Percentiles rank a stretch among this genome's conserved stretches.
Conservation (phyloP, 257 asterid species). For the Nicotiana obtusifolia region DNA sequence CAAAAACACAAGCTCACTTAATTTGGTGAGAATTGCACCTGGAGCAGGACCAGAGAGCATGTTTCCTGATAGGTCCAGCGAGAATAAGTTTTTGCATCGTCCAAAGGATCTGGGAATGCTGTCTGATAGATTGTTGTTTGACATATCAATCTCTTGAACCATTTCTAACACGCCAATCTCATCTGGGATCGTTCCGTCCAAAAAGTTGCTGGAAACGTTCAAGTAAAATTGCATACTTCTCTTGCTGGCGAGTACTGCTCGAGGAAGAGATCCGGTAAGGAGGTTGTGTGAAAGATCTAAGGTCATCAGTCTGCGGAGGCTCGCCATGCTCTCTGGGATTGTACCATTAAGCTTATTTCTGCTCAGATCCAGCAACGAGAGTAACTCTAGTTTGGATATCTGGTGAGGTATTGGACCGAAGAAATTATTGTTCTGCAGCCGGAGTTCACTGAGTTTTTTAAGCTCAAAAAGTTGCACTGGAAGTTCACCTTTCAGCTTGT, state of each 20-base stretch:
- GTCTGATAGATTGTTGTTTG: conserved; percentile 58
- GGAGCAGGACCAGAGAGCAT: conserved; percentile 41
- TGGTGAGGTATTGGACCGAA: conserved; percentile 50
- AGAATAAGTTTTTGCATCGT: conserved; percentile 51
- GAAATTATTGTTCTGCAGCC: conserved; percentile 41
- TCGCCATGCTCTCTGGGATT: conserved; percentile 40
- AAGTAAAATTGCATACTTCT: conserved; percentile 57
- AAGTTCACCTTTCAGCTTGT: conserved; percentile 47
- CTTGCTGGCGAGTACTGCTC: conserved; percentile 40
- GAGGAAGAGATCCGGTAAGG: conserved; percentile 46
- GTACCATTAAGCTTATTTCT: conserved; percentile 66
- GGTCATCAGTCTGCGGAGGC: conserved; percentile 32
- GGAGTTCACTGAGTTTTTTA: conserved; percentile 42
- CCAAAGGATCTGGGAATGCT: conserved; percentile 41
- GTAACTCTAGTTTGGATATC: conserved; percentile 37
- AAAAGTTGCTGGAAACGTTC: conserved; percentile 56
- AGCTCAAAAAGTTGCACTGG: conserved; percentile 55
- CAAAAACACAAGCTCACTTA: conserved; percentile 36
- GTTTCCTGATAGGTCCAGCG: conserved; percentile 62
- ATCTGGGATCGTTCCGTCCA: conserved; percentile 53
- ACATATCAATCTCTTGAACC: conserved; percentile 69
- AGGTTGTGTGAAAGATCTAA: conserved; percentile 60
- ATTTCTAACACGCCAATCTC: conserved; percentile 57
- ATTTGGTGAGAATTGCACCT: conserved; percentile 34
- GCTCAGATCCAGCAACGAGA: conserved; percentile 56